These are phyloP conservation scores for Naganishia albida DNA, from an alignment of 1,284 basidiomycete genomes.

Conservation along the genomic window DNA sequence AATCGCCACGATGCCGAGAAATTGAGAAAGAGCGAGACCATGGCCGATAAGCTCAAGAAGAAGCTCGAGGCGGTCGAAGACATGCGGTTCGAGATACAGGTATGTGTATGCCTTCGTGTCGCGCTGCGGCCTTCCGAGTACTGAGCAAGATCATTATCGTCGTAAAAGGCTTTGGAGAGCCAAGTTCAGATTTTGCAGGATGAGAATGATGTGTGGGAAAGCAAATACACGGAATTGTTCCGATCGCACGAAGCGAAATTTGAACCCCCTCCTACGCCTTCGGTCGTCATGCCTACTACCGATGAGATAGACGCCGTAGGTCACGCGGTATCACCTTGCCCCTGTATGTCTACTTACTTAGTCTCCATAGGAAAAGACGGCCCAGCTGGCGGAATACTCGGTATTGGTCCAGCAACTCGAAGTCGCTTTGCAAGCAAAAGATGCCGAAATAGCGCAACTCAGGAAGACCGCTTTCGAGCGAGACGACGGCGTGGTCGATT, in stretches of 20 bases:
- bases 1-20: constrained; percentile 87
- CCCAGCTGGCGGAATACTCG: too few relatives aligned
- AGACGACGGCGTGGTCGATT: background rate
- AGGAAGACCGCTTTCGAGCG: constrained; percentile 62
- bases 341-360: too few relatives aligned
- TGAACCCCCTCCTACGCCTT: too few relatives aligned
- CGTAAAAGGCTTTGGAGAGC: constrained; percentile 69
- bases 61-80: constrained; percentile 93
- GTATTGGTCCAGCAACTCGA: constrained; percentile 3
- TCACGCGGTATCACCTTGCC: too few relatives aligned
- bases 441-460: constrained; percentile 77
- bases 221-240: constrained; percentile 4
- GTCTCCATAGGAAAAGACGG: too few relatives aligned
- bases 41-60: constrained; percentile 98
- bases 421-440: constrained; percentile 59
- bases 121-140: constrained; percentile 41
- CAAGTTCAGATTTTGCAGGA: constrained; percentile 57
- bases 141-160: too few relatives aligned
- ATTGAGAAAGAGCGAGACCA: constrained; percentile 89
- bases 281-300: too few relatives aligned
- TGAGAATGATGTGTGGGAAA: constrained; percentile 9
- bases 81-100: constrained; percentile 80
- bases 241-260: constrained; percentile 67
- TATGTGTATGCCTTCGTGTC: constrained; percentile 45
- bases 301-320: constrained; percentile 67